Evolutionary conservation across 2,329 filamentous ascomycete genomes (phyloP).

Genomic region (Epicoccum nigrum): DNA sequence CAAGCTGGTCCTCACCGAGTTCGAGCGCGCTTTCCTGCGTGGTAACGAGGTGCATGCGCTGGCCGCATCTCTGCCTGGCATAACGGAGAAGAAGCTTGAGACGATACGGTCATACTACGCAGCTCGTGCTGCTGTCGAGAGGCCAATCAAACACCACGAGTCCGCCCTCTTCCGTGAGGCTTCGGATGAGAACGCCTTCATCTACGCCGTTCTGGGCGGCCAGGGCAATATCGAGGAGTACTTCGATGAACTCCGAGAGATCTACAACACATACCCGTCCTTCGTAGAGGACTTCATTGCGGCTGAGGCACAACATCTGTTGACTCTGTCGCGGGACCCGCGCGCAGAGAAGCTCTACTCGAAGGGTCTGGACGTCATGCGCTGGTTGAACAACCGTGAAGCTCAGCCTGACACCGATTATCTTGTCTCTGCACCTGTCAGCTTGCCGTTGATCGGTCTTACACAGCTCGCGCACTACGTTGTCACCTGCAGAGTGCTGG

Average conservation of each 20-base stretch:
- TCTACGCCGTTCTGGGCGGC: slow-evolving; percentile 95
- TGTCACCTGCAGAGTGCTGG: slow-evolving; percentile 89
- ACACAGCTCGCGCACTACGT: slow-evolving; percentile 96
- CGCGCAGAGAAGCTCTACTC: slow-evolving; percentile 93
- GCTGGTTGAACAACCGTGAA: slow-evolving; percentile 89
- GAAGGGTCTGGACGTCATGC: slow-evolving; percentile 94
- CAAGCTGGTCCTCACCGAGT: slow-evolving; percentile 91
- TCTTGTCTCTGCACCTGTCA: slow-evolving; percentile 60
- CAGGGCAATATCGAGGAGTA: slow-evolving; percentile 99
- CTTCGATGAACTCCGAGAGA: slow-evolving; percentile 93
- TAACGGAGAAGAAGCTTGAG: slow-evolving; percentile 87
- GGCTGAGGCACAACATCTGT: slow-evolving; percentile 83
- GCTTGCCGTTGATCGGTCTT: slow-evolving; percentile 92
- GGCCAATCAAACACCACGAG: slow-evolving; percentile 88
- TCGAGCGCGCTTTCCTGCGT: slow-evolving; percentile 90
- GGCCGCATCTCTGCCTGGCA: slow-evolving; percentile 83
- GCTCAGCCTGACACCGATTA: slow-evolving; percentile 94
- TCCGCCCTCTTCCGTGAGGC: slow-evolving; percentile 91
- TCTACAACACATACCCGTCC: slow-evolving; percentile 88
- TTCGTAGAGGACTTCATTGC: slow-evolving; percentile 87
- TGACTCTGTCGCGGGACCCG: slow-evolving; percentile 79
- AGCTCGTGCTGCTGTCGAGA: slow-evolving; percentile 80
- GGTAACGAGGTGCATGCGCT: slow-evolving; percentile 97
- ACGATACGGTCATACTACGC: slow-evolving; percentile 92
- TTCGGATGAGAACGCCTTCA: slow-evolving; percentile 78